Conservation (phyloP, 768 basidiomycete genomes). For the Xerocomus brunneocitrinus region DNA sequence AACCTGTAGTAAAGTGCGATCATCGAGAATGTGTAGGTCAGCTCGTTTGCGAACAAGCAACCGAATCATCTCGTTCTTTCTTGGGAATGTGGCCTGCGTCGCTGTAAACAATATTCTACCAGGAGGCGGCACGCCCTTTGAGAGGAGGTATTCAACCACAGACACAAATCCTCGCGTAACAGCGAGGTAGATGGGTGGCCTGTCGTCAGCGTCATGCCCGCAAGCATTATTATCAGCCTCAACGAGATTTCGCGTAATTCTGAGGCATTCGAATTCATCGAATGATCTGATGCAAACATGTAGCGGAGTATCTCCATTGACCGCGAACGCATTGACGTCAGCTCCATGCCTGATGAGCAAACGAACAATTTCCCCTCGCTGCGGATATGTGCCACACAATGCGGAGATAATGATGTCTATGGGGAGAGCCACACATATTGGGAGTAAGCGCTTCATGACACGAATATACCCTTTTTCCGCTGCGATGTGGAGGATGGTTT, state of each 20-base stretch:
- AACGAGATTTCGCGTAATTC: neutral
- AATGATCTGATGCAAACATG: neutral
- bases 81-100: neutral
- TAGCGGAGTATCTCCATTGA: conserved; percentile 8
- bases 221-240: neutral
- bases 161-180: neutral
- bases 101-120: neutral
- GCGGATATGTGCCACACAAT: neutral
- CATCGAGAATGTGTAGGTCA: neutral
- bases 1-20: neutral
- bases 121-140: neutral
- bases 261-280: conserved; percentile 4
- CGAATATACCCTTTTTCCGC: conserved; percentile 4
- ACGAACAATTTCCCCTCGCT: neutral
- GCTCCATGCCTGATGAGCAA: neutral
- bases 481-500: conserved; percentile 4
- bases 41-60: conserved; percentile 1
- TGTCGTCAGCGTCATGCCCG: neutral
- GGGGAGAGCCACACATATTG: neutral
- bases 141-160: neutral
- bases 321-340: neutral
- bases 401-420: neutral
- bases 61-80: conserved; percentile 1
- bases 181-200: neutral
- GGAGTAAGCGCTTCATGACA: neutral